Conservation (phyloP, 2,329 filamentous ascomycete species). For the Endoconidiophora laricicola region DNA sequence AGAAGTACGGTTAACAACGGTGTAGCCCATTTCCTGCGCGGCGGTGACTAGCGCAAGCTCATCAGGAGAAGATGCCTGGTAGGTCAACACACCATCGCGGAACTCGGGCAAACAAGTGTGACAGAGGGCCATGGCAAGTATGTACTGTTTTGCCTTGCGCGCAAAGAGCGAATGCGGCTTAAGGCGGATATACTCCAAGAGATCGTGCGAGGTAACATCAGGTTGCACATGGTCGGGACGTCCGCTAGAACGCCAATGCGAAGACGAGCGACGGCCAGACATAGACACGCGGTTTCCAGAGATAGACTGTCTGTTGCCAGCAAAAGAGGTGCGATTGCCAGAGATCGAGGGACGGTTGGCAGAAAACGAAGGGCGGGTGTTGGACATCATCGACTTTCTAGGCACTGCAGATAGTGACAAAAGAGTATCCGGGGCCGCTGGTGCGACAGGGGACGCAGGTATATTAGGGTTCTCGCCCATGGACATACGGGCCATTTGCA, state of each 20-base stretch:
- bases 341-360: conserved; percentile 16
- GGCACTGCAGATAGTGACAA: conserved; percentile 15
- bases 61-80: conserved; percentile 79
- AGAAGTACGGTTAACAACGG: conserved; percentile 57
- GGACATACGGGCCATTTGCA: conserved; percentile 9
- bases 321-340: conserved; percentile 18
- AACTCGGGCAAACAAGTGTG: conserved; percentile 81
- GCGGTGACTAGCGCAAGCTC: conserved; percentile 74
- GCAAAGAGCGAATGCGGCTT: conserved; percentile 65
- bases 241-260: conserved; percentile 32
- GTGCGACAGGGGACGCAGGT: conserved; percentile 20
- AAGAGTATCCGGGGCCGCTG: conserved; percentile 15
- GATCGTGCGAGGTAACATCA: conserved; percentile 49
- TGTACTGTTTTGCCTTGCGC: conserved; percentile 62
- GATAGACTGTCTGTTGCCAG: conserved; percentile 15
- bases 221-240: conserved; percentile 35
- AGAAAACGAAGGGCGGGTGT: conserved; percentile 8
- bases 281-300: conserved; percentile 17
- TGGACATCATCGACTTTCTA: conserved; percentile 9
- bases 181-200: conserved; percentile 60
- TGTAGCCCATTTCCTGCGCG: conserved; percentile 69
- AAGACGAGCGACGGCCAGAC: conserved; percentile 28
- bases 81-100: conserved; percentile 54
- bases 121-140: conserved; percentile 72
- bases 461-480: conserved; percentile 13